Conservation (phyloP, 495 filamentous ascomycete species). For the Trichoderma gamsii region DNA sequence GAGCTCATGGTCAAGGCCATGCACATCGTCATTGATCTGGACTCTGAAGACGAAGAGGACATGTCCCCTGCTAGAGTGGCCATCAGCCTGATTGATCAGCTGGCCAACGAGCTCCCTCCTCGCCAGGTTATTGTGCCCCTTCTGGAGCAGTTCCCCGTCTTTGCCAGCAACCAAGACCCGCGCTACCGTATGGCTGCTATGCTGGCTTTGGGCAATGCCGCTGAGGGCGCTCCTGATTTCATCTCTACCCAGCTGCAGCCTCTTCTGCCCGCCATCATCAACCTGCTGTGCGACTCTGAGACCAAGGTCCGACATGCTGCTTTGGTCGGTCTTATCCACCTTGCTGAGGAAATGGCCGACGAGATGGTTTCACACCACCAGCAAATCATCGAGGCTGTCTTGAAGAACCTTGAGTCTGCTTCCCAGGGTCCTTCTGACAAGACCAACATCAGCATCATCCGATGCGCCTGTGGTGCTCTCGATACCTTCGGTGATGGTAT, state of each 20-base stretch:
- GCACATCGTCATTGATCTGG: conserved; percentile 80
- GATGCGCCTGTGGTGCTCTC: conserved; percentile 81
- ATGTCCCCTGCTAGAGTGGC: conserved; percentile 85
- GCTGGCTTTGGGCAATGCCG: conserved; percentile 84
- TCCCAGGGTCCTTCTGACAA: conserved; percentile 48
- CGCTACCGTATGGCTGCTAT: conserved; percentile 84
- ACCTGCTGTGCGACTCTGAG: conserved; percentile 76
- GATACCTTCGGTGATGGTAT: conserved; percentile 87
- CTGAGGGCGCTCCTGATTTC: conserved; percentile 95
- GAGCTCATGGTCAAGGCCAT: conserved; percentile 79
- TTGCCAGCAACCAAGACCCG: conserved; percentile 64
- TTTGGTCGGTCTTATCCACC: conserved; percentile 73
- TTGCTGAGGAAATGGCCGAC: conserved; percentile 89
- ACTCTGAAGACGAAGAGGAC: conserved; percentile 84
- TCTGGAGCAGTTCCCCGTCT: conserved; percentile 73
- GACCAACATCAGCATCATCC: conserved; percentile 76
- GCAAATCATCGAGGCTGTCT: conserved; percentile 70
- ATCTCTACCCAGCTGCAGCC: conserved; percentile 80
- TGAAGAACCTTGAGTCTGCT: conserved; percentile 82
- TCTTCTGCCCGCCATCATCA: conserved; percentile 79
- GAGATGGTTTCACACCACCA: conserved; percentile 79
- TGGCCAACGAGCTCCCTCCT: conserved; percentile 79
- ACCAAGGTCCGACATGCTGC: conserved; percentile 78
- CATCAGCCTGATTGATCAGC: conserved; percentile 78
- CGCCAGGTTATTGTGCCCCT: conserved; percentile 93